Percentiles rank a stretch among this genome's conserved stretches.
These are phyloP conservation scores for Neurospora terricola DNA, from an alignment of 495 filamentous ascomycete genomes.

Conservation along the genomic window DNA sequence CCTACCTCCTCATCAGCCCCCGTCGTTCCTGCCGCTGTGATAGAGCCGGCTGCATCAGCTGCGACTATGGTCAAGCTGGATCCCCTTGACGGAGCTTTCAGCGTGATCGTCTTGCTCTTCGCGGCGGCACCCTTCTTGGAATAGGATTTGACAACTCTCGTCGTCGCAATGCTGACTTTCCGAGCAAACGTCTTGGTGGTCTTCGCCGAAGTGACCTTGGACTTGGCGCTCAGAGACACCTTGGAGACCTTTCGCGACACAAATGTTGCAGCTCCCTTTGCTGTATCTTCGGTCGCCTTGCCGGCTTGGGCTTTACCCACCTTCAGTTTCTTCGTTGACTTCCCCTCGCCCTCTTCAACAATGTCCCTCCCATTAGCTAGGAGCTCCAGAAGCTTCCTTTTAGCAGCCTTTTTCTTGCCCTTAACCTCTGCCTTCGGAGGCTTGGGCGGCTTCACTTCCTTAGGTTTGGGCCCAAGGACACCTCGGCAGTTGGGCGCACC, in stretches of 20 bases:
- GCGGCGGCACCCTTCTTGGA: conserved; percentile 18
- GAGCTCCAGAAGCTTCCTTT: conserved; percentile 25
- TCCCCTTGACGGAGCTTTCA: conserved; percentile 7
- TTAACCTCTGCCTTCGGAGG: conserved; percentile 18
- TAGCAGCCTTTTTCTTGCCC: conserved; percentile 19
- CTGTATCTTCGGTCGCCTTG: conserved; percentile 14
- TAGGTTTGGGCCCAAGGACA: conserved; percentile 64
- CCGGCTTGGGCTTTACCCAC: conserved; percentile 18
- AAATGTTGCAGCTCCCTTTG: conserved; percentile 19
- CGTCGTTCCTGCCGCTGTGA: conserved; percentile 1
- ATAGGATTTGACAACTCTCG: conserved; percentile 18
- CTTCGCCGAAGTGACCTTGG: conserved; percentile 7
- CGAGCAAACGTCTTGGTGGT: not conserved
- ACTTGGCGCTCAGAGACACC: conserved; percentile 28
- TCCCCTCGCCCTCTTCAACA: conserved; percentile 1
- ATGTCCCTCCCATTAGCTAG: conserved; percentile 10
- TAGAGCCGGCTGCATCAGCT: not conserved
- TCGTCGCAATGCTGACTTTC: conserved; percentile 9
- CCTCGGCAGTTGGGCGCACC: conserved; percentile 68
- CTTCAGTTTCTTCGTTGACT: conserved; percentile 20
- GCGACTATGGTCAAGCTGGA: conserved; percentile 18
- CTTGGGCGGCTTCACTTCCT: conserved; percentile 40
- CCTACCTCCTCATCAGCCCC: not conserved
- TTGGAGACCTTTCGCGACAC: conserved; percentile 29
- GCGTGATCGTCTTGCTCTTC: conserved; percentile 3